Base-by-base conservation (phyloP, 306 rosid genomes). In the Boehmeria nivea region DNA sequence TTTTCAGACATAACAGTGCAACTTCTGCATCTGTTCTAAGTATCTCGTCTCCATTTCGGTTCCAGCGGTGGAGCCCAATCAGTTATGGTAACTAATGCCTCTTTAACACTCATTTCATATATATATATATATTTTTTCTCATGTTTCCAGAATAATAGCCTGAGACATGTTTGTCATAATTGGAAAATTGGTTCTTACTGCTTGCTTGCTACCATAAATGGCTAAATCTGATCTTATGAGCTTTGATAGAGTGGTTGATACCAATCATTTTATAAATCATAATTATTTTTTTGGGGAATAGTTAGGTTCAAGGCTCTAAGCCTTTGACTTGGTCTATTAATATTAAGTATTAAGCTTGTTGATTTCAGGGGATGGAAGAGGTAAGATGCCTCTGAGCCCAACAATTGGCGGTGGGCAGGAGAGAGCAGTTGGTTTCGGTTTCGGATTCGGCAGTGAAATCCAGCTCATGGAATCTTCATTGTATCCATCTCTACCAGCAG, bases 381-480 rank as follows among this genome's bases (percentile, higher is more conserved):
- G 73, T 31, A 90, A 91, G 82, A 80, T 68, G 89, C 98, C 98
- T 28, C 80, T 80, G 40, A 91, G 98, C 76, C 95, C 98, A 64
- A 91, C 88, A 18, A 38, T 83, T 70, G 69, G 72, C 8, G 80
- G 83, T 51, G 57, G 78, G 36, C 78, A 81, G 17, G 74, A 69
- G 39, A 82, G 82, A 57, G 76, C 94, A 11, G 87, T 82, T 51
- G 79, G 79, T 68, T 49, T 74, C 39, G 82, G 73, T 31, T 74
- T 60, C 42, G 78, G 81, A 43, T 65, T 81, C 42, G 61, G 78
- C 70, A 63, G 75, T 47, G 81, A 78, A 71, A 74, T 86, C 72
- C 88, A 86, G 69, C 82, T 86, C 15, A 71, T 79, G 73, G 83
- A 76, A 59, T 76, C 88, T 64, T 84, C 95, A 19, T 49, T 81